These are phyloP conservation scores for Phellopilus nigrolimitatus DNA, from an alignment of 1,284 basidiomycete species.

Conservation along the genomic window DNA sequence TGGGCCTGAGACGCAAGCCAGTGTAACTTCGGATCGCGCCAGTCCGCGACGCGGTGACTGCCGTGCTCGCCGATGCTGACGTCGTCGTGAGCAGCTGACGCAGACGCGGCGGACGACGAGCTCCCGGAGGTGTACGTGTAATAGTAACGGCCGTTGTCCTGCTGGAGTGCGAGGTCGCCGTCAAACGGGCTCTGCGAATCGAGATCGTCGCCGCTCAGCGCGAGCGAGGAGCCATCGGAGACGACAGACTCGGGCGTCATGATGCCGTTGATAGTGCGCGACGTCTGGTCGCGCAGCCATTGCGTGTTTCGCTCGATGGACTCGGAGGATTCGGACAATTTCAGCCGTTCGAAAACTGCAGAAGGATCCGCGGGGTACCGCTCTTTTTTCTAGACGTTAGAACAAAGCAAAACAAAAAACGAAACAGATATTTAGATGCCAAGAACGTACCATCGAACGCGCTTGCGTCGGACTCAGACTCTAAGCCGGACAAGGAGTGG, in stretches of 20 bases:
- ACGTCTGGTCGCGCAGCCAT: constrained; percentile 82
- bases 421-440: no score
- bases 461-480: constrained; percentile 21
- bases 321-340: constrained; percentile 44
- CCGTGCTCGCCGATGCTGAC: constrained; percentile 25
- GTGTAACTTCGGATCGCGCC: constrained; percentile 51
- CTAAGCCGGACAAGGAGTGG: constrained; percentile 16
- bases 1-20: constrained; percentile 47
- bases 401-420: background rate
- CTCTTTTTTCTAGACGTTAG: background rate
- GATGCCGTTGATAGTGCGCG: constrained; percentile 44
- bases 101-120: constrained; percentile 42
- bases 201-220: constrained; percentile 13
- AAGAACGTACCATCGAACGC: constrained; percentile 1
- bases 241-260: constrained; percentile 38
- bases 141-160: constrained; percentile 62
- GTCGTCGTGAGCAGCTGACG: constrained; percentile 33
- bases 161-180: constrained; percentile 61
- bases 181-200: constrained; percentile 26
- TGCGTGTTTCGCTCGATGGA: constrained; percentile 63
- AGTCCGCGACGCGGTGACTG: constrained; percentile 25
- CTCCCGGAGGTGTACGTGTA: constrained; percentile 67
- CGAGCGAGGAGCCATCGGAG: constrained; percentile 43
- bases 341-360: constrained; percentile 55
- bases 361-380: constrained; percentile 34